Conservation (phyloP, 139 green algal genomes). For the Pleodorina starrii region DNA sequence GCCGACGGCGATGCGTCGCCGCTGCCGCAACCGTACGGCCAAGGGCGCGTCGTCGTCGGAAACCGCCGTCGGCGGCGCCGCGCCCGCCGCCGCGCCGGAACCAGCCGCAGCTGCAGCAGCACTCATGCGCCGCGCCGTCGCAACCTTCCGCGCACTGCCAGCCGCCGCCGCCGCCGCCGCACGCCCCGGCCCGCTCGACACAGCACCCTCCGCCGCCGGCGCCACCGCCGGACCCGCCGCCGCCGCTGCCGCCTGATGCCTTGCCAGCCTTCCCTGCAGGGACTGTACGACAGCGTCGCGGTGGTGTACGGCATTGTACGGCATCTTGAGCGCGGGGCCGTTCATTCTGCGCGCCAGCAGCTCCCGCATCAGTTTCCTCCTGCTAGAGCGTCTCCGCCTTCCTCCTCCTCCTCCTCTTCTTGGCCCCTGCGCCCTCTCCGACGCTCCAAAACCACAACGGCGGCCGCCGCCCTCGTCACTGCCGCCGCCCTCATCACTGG, state of each 20-base stretch:
- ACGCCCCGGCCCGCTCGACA: background rate
- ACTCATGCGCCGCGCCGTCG: too few relatives aligned
- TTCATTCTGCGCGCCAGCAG: background rate
- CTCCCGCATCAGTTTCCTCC: background rate
- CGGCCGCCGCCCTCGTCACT: background rate
- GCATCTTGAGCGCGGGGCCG: slow-evolving; percentile 2
- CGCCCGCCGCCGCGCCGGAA: too few relatives aligned
- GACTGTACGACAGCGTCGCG: background rate
- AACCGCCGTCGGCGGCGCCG: too few relatives aligned
- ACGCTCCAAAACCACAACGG: too few relatives aligned
- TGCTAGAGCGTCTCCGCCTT: too few relatives aligned
- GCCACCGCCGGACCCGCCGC: background rate
- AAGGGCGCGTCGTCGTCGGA: too few relatives aligned
- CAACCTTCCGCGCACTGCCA: background rate
- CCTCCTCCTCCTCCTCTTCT: background rate
- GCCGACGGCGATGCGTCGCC: too few relatives aligned
- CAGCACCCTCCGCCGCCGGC: background rate
- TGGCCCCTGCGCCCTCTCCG: too few relatives aligned
- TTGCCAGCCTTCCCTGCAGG: background rate
- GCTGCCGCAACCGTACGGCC: too few relatives aligned
- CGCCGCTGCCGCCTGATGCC: background rate
- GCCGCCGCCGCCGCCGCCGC: background rate
- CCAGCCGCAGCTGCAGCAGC: too few relatives aligned
- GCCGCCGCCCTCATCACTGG: background rate
- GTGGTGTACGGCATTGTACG: background rate